Conservation (phyloP, 306 rosid species). For the Prinsepia uniflora region DNA sequence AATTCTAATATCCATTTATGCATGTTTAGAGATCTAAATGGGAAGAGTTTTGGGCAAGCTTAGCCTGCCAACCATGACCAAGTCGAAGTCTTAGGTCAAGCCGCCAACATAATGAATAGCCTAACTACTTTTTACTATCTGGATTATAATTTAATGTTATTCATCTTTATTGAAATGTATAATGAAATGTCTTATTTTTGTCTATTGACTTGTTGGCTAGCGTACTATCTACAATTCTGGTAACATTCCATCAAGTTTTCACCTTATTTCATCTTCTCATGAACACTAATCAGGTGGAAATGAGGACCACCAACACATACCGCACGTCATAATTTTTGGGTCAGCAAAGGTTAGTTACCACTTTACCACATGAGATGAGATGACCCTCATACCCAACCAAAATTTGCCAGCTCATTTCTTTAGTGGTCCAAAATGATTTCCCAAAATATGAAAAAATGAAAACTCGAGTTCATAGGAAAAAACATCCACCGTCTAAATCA, state of each 20-base stretch:
- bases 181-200: no score
- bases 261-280: not conserved
- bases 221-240: not conserved
- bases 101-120: no score
- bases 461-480: not conserved
- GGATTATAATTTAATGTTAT: no score
- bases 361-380: not conserved
- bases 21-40: not conserved
- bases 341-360: not conserved
- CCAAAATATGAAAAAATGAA: not conserved
- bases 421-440: not conserved
- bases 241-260: not conserved
- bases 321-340: not conserved
- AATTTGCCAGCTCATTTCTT: slow-evolving; percentile 1
- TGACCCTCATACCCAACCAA: not conserved
- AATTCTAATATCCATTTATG: not conserved
- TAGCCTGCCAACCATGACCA: no score
- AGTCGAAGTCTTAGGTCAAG: no score
- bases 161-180: no score
- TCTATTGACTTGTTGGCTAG: not conserved
- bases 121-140: no score
- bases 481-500: no score
- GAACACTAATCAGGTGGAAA: not conserved
- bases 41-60: not conserved
- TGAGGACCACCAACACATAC: not conserved